Conservation (phyloP, 1,284 basidiomycete species). For the Apiotrichum sp. region DNA sequence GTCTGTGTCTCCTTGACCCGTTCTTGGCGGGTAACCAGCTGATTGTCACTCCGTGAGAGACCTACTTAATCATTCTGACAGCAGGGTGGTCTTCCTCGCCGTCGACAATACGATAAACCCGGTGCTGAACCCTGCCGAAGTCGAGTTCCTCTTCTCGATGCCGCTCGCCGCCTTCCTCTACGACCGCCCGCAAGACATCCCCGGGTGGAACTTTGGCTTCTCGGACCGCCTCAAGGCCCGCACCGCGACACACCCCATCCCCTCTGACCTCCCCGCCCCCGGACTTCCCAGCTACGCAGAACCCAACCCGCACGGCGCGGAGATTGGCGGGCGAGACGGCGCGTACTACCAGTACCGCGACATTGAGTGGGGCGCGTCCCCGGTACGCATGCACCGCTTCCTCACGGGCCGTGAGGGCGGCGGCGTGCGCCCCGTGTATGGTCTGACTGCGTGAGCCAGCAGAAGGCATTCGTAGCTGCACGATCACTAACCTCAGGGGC, state of each 20-base stretch:
- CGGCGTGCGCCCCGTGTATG: constrained; percentile 74
- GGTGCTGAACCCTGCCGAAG: constrained; percentile 69
- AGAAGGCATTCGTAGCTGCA: not conserved
- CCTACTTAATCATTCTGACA: not conserved
- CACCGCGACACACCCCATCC: constrained; percentile 16
- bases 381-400: constrained; percentile 64
- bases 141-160: constrained; percentile 71
- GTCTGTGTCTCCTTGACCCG: constrained; percentile 68
- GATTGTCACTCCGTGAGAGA: constrained; percentile 69
- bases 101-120: constrained; percentile 60
- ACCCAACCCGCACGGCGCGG: constrained; percentile 5
- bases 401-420: constrained; percentile 71
- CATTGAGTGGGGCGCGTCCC: constrained; percentile 47
- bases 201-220: constrained; percentile 42
- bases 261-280: constrained; percentile 1
- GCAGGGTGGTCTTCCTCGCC: constrained; percentile 72
- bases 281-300: constrained; percentile 16
- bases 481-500: constrained; percentile 48
- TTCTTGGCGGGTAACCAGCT: constrained; percentile 65
- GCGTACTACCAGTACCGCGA: constrained; percentile 62
- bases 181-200: constrained; percentile 57
- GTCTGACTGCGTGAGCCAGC: constrained; percentile 63
- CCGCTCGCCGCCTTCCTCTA: constrained; percentile 68
- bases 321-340: constrained; percentile 32
- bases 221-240: constrained; percentile 20